A percentile compares a stretch with the other conserved stretches of the same genome.
Evolutionary conservation across 176 grass and related monocot species (phyloP).

Genomic region (Lolium rigidum): DNA sequence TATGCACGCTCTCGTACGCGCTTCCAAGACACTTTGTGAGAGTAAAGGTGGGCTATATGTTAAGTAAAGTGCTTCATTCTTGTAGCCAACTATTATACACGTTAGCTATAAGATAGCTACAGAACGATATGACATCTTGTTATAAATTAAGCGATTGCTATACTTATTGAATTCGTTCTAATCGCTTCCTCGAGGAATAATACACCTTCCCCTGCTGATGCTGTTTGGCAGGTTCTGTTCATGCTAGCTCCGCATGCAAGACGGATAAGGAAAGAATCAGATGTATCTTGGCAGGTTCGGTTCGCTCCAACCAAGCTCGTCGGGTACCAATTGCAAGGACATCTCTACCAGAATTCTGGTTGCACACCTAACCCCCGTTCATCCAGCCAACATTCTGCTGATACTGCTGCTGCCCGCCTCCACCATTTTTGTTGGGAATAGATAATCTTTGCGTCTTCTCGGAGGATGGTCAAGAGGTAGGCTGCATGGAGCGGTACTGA

Average conservation of each 20-base stretch:
- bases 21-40: too few relatives aligned
- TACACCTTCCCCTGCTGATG: too few relatives aligned
- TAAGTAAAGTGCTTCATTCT: too few relatives aligned
- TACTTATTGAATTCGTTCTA: too few relatives aligned
- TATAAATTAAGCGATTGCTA: too few relatives aligned
- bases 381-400: slow-evolving; percentile 30
- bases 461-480: background rate
- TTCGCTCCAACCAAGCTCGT: background rate
- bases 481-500: too few relatives aligned
- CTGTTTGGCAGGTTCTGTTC: background rate
- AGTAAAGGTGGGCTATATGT: too few relatives aligned
- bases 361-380: background rate
- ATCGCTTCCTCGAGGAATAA: background rate
- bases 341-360: slow-evolving; percentile 42
- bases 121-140: too few relatives aligned
- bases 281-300: background rate
- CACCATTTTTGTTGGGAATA: slow-evolving; percentile 9
- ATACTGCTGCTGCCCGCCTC: too few relatives aligned
- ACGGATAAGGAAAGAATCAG: background rate
- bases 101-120: too few relatives aligned
- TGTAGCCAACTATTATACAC: too few relatives aligned
- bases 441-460: slow-evolving; percentile 6
- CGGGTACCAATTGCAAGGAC: background rate
- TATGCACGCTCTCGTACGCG: too few relatives aligned
- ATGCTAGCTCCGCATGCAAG: background rate